Percentiles rank a stretch among this genome's conserved stretches.
These are phyloP conservation scores for Acanthamoeba sp. DNA, from an alignment of 208 protist genomes.

Conservation along the genomic window DNA sequence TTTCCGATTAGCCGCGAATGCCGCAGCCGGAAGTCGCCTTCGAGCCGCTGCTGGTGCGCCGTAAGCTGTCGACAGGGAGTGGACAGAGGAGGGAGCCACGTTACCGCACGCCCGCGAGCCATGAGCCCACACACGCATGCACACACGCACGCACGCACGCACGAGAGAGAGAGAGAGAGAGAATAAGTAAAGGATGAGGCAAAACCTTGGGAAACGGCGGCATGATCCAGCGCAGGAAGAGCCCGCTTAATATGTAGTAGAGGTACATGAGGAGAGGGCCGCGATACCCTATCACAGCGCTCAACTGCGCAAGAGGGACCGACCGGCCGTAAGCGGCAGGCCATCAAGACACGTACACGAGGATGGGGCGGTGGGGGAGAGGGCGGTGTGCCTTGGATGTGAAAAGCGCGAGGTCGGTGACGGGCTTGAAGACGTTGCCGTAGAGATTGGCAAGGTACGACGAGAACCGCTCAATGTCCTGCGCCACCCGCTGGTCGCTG, in stretches of 20 bases:
- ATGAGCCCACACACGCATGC: neutral
- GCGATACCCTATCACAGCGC: slow-evolving; percentile 27
- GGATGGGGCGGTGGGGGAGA: slow-evolving; percentile 80
- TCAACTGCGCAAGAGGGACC: no score
- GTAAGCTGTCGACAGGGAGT: neutral
- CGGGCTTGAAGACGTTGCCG: slow-evolving; percentile 51
- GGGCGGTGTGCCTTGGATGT: neutral
- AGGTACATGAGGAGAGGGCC: slow-evolving; percentile 35
- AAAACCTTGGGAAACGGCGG: neutral
- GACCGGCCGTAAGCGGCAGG: no score
- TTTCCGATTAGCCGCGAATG: slow-evolving; percentile 37
- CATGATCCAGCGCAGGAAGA: slow-evolving; percentile 35
- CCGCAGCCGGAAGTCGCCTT: slow-evolving; percentile 24
- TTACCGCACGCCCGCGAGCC: no score
- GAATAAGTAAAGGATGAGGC: neutral
- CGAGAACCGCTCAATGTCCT: slow-evolving; percentile 44
- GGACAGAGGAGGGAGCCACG: no score
- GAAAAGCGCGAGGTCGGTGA: slow-evolving; percentile 40
- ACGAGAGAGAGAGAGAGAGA: neutral
- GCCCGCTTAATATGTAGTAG: slow-evolving; percentile 27
- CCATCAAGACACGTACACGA: neutral
- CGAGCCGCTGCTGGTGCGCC: slow-evolving; percentile 23
- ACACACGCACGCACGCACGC: neutral
- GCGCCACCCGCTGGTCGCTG: slow-evolving; percentile 40
- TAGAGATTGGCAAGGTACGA: slow-evolving; percentile 49